phyloP scores from a whole-genome alignment of 2,329 filamentous ascomycete genomes.

The Lithohypha guttulata region DNA sequence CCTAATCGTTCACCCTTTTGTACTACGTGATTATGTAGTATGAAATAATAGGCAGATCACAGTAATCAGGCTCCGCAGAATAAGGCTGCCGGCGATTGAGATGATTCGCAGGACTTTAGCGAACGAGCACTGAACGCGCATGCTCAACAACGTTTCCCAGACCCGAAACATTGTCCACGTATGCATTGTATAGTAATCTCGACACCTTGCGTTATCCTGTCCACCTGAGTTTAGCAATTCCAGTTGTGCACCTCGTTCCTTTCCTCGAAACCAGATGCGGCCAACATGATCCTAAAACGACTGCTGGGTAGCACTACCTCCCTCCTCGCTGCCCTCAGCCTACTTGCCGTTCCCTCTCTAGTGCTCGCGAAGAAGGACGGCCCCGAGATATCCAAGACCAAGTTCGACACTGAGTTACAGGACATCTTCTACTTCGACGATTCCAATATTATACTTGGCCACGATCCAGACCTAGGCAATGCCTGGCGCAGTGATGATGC shows the following conservation, averaged over 20 bases:
- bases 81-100: constrained; percentile 3
- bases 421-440: constrained; percentile 85
- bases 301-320: constrained; percentile 11
- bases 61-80: not conserved
- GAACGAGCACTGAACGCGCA: constrained; percentile 1
- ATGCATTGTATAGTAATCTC: constrained; percentile 1
- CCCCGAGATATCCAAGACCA: constrained; percentile 54
- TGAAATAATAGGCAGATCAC: too few relatives aligned
- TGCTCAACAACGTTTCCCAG: not conserved
- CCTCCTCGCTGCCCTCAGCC: constrained; percentile 7
- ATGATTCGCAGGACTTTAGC: not conserved
- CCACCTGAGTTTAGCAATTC: not conserved
- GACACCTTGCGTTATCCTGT: not conserved
- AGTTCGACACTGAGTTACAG: constrained; percentile 55
- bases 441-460: constrained; percentile 68
- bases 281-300: constrained; percentile 5
- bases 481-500: constrained; percentile 73
- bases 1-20: too few relatives aligned
- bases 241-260: not conserved
- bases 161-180: constrained; percentile 6
- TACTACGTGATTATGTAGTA: too few relatives aligned
- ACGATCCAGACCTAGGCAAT: constrained; percentile 52
- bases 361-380: constrained; percentile 45
- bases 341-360: constrained; percentile 3
- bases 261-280: not conserved